Conservation (phyloP, 371 early-diverging fungal genomes). For the Mortierella sp. region DNA sequence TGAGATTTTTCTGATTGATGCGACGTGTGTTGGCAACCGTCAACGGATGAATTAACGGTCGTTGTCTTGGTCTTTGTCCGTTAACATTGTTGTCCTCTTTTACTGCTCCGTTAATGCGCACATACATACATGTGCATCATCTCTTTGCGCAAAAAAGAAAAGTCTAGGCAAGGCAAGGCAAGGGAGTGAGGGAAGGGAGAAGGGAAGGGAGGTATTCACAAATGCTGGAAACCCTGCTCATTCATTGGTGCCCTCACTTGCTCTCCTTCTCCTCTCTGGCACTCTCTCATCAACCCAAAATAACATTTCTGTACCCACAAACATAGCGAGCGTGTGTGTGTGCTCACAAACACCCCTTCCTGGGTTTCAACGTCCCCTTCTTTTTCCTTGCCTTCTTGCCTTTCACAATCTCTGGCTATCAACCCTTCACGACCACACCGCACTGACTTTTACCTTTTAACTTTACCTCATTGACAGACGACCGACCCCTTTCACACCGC, state of each 20-base stretch:
- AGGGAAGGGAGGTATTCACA: neutral
- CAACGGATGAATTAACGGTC: slow-evolving; percentile 4
- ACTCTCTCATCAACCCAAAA: neutral
- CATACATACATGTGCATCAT: neutral
- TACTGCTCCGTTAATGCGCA: slow-evolving; percentile 7
- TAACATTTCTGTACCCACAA: neutral
- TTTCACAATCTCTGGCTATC: neutral
- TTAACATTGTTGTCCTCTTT: neutral
- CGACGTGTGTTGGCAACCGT: neutral
- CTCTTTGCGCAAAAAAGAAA: neutral
- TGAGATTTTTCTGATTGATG: neutral
- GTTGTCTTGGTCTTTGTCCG: too few relatives aligned
- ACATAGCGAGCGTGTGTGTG: neutral
- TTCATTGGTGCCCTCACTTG: slow-evolving; percentile 4
- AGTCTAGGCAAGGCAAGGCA: neutral
- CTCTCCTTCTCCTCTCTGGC: neutral
- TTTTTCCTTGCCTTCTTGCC: neutral
- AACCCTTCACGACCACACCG: neutral
- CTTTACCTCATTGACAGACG: neutral
- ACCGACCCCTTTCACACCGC: neutral
- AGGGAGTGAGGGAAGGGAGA: neutral
- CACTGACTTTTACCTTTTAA: neutral
- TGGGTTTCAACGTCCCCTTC: slow-evolving; percentile 5
- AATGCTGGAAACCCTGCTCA: neutral
- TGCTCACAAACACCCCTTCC: neutral